A percentile compares a stretch with the other conserved stretches of the same genome.
Conservation (phyloP, 2,329 filamentous ascomycete genomes). For the Talaromyces amestolkiae region DNA sequence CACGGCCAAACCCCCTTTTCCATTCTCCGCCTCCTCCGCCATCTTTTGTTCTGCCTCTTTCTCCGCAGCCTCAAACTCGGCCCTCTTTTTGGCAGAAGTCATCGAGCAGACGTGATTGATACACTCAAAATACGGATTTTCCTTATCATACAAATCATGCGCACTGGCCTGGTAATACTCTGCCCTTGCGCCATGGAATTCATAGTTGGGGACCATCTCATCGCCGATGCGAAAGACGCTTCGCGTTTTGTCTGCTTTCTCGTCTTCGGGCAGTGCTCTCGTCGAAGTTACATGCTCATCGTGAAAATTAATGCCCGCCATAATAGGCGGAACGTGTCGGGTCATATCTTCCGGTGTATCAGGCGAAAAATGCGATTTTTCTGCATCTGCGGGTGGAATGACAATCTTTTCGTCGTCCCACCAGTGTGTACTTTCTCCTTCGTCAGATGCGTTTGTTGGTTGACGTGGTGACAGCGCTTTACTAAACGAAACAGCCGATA, state of each 20-base stretch:
- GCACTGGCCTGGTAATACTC: constrained; percentile 48
- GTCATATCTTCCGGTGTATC: constrained; percentile 28
- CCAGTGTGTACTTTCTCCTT: constrained; percentile 24
- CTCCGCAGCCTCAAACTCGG: constrained; percentile 7
- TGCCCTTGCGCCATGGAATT: constrained; percentile 36
- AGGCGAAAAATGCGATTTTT: constrained; percentile 33
- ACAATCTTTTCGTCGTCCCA: constrained; percentile 25
- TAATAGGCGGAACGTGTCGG: background rate
- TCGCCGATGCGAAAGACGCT: constrained; percentile 12
- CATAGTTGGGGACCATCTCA: constrained; percentile 22
- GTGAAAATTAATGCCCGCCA: background rate
- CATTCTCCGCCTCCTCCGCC: background rate
- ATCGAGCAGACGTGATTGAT: constrained; percentile 43
- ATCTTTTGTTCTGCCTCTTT: background rate
- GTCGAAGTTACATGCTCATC: background rate
- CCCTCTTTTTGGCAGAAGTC: constrained; percentile 22
- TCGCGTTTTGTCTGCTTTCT: background rate
- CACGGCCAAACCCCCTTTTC: constrained; percentile 22
- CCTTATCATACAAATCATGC: constrained; percentile 41
- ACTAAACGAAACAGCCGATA: constrained; percentile 21
- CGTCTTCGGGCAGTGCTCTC: background rate
- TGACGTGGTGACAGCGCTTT: background rate
- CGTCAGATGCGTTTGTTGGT: background rate
- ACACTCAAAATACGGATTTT: constrained; percentile 44
- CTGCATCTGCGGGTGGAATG: background rate